phyloP scores from a whole-genome alignment of 257 asterid species.

The Cordia subcordata region DNA sequence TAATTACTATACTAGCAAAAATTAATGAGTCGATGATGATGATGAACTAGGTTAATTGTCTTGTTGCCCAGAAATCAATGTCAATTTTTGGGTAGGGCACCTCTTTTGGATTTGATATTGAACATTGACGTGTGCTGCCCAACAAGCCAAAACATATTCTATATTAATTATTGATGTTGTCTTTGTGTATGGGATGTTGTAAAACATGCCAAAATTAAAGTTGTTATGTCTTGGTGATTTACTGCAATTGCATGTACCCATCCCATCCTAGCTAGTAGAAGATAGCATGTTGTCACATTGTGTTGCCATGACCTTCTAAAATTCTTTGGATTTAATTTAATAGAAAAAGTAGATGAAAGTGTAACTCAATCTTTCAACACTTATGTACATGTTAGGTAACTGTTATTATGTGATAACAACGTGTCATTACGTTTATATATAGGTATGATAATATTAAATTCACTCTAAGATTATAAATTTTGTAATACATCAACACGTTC shows the following conservation, averaged over 20 bases:
- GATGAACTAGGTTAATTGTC: not conserved
- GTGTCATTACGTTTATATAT: too few relatives aligned
- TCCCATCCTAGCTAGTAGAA: not conserved
- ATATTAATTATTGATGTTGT: not conserved
- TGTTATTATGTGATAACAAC: too few relatives aligned
- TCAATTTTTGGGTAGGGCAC: constrained; percentile 1
- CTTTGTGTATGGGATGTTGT: not conserved
- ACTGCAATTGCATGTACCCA: not conserved
- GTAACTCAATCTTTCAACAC: too few relatives aligned
- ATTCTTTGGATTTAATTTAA: too few relatives aligned
- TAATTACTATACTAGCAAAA: too few relatives aligned
- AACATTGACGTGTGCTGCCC: constrained; percentile 9
- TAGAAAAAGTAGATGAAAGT: too few relatives aligned
- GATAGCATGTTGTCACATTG: not conserved
- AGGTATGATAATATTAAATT: too few relatives aligned
- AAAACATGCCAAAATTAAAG: not conserved
- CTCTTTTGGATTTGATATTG: not conserved
- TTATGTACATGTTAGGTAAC: too few relatives aligned
- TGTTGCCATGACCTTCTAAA: not conserved
- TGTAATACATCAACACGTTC: too few relatives aligned
- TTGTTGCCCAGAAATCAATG: not conserved
- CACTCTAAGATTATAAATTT: too few relatives aligned
- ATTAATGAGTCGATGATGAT: not conserved
- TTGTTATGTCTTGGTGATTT: not conserved
- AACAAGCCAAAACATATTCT: not conserved